These are phyloP conservation scores for Verticillium alfalfae DNA, from an alignment of 2,329 filamentous ascomycete genomes.

Conservation along the genomic window DNA sequence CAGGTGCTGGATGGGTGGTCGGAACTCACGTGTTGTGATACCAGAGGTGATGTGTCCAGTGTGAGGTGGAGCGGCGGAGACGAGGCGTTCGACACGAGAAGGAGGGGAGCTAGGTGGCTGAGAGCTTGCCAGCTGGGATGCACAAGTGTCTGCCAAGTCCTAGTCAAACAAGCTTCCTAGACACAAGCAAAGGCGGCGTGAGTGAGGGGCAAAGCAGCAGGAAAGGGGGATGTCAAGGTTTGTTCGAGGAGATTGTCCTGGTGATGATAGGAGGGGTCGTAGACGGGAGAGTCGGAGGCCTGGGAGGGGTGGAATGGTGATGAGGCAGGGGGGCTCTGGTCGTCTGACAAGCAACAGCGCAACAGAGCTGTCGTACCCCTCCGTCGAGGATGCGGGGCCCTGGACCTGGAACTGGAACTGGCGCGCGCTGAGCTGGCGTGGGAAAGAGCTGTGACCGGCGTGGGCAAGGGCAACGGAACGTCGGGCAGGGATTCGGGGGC, in stretches of 20 bases:
- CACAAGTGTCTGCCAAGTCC: background rate
- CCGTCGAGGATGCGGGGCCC: background rate
- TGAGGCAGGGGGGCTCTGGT: background rate
- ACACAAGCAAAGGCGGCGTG: background rate
- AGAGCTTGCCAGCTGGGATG: background rate
- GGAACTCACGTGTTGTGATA: background rate
- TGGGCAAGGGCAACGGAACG: background rate
- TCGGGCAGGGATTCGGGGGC: background rate
- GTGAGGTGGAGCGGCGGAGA: background rate
- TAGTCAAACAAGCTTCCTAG: background rate
- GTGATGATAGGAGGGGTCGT: background rate
- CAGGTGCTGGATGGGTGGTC: background rate
- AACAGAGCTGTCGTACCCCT: no score
- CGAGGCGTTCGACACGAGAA: background rate
- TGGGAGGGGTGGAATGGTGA: background rate
- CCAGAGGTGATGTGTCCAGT: background rate
- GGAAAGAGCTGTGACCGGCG: background rate
- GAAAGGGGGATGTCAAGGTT: background rate
- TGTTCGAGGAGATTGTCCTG: background rate
- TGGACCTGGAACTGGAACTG: background rate
- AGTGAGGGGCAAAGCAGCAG: background rate
- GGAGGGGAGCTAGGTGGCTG: background rate
- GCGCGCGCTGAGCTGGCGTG: background rate
- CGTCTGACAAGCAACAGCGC: no score
- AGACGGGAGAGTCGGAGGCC: background rate